Base-by-base conservation (phyloP, 2,329 filamentous ascomycete species). In the Sclerotinia nivalis region DNA sequence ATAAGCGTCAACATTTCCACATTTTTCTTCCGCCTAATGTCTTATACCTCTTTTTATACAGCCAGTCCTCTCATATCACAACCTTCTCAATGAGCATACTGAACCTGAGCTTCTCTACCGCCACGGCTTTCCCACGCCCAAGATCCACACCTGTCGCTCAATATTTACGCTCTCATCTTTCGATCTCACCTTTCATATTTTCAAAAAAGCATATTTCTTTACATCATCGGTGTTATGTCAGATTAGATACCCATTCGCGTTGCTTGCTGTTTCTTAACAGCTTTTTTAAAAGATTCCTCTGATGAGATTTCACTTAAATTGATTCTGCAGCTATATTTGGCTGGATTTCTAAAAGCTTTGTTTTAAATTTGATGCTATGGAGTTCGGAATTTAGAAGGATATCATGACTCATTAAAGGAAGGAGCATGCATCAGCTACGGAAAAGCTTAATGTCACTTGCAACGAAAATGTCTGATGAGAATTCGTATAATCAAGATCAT, bases 281-380 rank as follows among this genome's bases (percentile, higher is more conserved):
- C 9, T 28, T 18, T 34, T 25, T 18, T 4, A 50, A 15, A 52
- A 50, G 15, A 52, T 64, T 20, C 60, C 28, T 49, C n/a, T 15
- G 22, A 60, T 45, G 22, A 40, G 22, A 40, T 25, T n/a, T 50
- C 2, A 43, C 13, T 5, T 2, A 20, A 2, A 8, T 12, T 25
- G 13, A 20, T 25, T 37, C 31, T 50, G 13, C 22, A 7, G 22
- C 22, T 25, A 13, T 37, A 28, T 25, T 18, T 25, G 4, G 60
- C 45, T 50, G 2, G n/a, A 25, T 40, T 34, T 64, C 50, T 8
- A 52, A 50, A 64, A 40, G 13, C 7, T 40, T 52, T 20, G 12
- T 10, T 40, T 64, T 10, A 72, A 75, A 68, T 69, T 75, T 37
- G 72, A 76, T 34, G 68, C 55, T 66, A 73, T 18, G 72, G 69